Conservation (phyloP, 2,329 filamentous ascomycete species). For the Fusarium devonianum region DNA sequence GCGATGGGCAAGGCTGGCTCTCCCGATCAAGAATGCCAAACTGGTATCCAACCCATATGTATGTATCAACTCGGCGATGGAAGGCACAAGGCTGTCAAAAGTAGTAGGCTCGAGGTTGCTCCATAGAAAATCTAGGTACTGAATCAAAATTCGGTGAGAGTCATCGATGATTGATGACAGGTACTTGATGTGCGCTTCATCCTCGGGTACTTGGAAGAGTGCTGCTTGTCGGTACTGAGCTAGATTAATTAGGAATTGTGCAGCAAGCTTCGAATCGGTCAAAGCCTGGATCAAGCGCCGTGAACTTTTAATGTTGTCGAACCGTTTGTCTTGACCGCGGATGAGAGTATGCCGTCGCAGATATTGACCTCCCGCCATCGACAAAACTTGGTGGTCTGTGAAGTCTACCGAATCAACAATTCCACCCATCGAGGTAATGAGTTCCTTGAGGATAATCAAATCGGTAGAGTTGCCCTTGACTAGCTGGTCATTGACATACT, state of each 20-base stretch:
- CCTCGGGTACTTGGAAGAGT: slow-evolving; percentile 75
- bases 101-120: slow-evolving; percentile 77
- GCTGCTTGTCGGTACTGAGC: slow-evolving; percentile 91
- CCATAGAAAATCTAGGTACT: slow-evolving; percentile 89
- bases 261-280: slow-evolving; percentile 77
- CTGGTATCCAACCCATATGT: slow-evolving; percentile 82
- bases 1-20: slow-evolving; percentile 74
- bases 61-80: slow-evolving; percentile 74
- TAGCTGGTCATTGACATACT: slow-evolving; percentile 88
- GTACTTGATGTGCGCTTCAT: slow-evolving; percentile 84
- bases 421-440: slow-evolving; percentile 92
- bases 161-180: slow-evolving; percentile 89
- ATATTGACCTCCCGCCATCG: slow-evolving; percentile 84
- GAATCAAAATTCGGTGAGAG: slow-evolving; percentile 81
- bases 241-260: slow-evolving; percentile 85
- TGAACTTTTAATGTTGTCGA: slow-evolving; percentile 76
- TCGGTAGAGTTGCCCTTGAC: slow-evolving; percentile 85
- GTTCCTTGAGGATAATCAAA: slow-evolving; percentile 87
- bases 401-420: slow-evolving; percentile 87
- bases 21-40: slow-evolving; percentile 84
- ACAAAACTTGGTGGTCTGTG: slow-evolving; percentile 84
- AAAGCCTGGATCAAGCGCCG: slow-evolving; percentile 82
- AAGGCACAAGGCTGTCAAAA: slow-evolving; percentile 81
- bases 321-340: slow-evolving; percentile 81
- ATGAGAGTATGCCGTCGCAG: slow-evolving; percentile 82